These are phyloP conservation scores for Zygnema circumcarinatum DNA, from an alignment of 139 green algal species.

Conservation along the genomic window DNA sequence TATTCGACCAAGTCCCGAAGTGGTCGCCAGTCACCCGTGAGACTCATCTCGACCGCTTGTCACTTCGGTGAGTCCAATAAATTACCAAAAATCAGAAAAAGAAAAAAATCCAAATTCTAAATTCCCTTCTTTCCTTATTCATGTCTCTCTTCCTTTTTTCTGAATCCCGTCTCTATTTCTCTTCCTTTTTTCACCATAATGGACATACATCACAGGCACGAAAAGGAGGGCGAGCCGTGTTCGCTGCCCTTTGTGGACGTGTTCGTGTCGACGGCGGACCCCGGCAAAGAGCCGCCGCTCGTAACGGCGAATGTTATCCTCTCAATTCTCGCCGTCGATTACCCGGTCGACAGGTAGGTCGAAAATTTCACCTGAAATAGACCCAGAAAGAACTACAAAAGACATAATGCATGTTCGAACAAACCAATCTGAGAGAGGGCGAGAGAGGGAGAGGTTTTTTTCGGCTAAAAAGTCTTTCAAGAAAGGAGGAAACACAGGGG, in stretches of 20 bases:
- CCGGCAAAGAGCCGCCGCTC: slow-evolving; percentile 51
- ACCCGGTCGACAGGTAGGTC: slow-evolving; percentile 47
- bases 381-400: too few species aligned
- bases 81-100: not conserved
- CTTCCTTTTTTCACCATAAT: too few species aligned
- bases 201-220: too few species aligned
- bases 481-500: too few species aligned
- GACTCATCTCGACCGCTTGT: slow-evolving; percentile 57
- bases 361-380: not conserved
- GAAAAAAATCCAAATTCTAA: too few species aligned
- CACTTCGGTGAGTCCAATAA: not conserved
- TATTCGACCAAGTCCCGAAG: slow-evolving; percentile 58
- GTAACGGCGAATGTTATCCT: slow-evolving; percentile 55
- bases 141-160: too few species aligned
- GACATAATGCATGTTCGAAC: too few species aligned
- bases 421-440: too few species aligned
- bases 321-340: slow-evolving; percentile 43
- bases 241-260: slow-evolving; percentile 49
- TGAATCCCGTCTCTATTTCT: too few species aligned
- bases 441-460: too few species aligned
- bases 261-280: slow-evolving; percentile 56
- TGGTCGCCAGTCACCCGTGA: slow-evolving; percentile 50
- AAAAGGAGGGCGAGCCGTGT: slow-evolving; percentile 18
- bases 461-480: too few species aligned
- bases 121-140: too few species aligned